Base-by-base conservation (phyloP, 164 flowering plant genomes). In the Macadamia integrifolia region DNA sequence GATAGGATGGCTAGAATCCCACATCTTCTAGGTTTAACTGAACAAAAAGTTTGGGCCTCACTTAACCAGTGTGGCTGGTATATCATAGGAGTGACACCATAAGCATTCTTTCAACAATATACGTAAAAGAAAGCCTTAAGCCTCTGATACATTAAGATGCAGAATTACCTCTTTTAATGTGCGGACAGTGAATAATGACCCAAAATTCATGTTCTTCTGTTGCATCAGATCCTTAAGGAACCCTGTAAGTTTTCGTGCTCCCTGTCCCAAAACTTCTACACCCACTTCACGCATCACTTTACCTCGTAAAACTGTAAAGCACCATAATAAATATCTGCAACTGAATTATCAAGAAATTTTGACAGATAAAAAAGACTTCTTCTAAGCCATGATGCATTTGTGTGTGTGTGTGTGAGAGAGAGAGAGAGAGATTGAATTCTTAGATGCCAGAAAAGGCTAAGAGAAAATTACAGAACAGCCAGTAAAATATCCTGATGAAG, bases 251-350 rank as follows among this genome's bases (percentile, higher is more conserved):
- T 86, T 94, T 59, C 90, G 66, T 42, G 93, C 98, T 73, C 97
- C 98, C 58, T 85, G 75, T 65, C 96, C 97, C 55, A 85, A 76
- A 65, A 83, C 82, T 82, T 92, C 95, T 64, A 94, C 87, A 46
- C 98, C 98, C 66, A 92, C 88, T 64, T 85, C 82, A 68, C 82
- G 90, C 95, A 91, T 88, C 60, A 94, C 89, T 80, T 90, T 92
- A 66, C 98, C 98, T 74, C 81, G 82, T 53, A 92, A 80, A 79
- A 94, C 97, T 94, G 78, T 62, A 72, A 55, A 68, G 65, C 32
- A 49, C 29, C 29, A 66, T 0, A 64, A 35, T 46, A 42, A 68
- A 18, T 14, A 23, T 29, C 48, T 35, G 42, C 10, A 58, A n/a
- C 30, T 42, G 18, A 23, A 57, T 7, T 11, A 42, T 23, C 35